Evolutionary conservation across 345 rosid genomes (phyloP), one percentile per base, ranked within the genome.

Genomic region (Geranium rotundifolium): DNA sequence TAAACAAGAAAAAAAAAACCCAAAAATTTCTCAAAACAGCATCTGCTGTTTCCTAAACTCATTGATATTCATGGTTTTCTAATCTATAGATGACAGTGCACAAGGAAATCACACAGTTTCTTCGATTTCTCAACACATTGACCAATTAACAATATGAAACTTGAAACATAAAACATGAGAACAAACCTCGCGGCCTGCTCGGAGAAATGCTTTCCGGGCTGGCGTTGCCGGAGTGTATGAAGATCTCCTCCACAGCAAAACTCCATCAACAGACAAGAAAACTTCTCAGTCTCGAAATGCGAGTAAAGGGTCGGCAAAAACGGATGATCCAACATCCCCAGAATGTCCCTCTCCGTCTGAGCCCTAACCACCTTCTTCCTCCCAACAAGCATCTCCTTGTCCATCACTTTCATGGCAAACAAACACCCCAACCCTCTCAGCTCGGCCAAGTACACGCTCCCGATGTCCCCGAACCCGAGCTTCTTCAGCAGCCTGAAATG

Each of bases 381-480:
- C 17, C 85, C 85, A 37, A 77, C 80, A 67, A 86, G 72, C 87
- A 82, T 82, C 50, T 84, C 86, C 73, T 82, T 88, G 71, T 88
- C 95, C 95, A 88, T 88, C 66, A 88, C 89, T 62, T 88, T 88
- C 84, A 88, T 83, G 4, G 95, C 95, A 72, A 88, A 88, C 67
- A 80, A 80, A 62, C 88, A 82, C 14, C 83, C 81, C 83, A 72
- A 76, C 54, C 81, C 86, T 54, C 90, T 76, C 37, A 87, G 75
- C 85, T 87, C 90, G 55, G 90, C 84, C 63, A 87, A 76, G 63
- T 84, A 87, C 29, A 87, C 93, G 20, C 88, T 84, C 69, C 93
- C 93, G 31, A 87, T 87, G 66, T 87, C 93, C 54, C 93, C 93
- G 67, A 86, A 74, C 2, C 93, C 93, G 39, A 87, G 73, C 66